Evolutionary conservation across 768 basidiomycete genomes (phyloP).

Genomic region (Hemileccinum impolitum): DNA sequence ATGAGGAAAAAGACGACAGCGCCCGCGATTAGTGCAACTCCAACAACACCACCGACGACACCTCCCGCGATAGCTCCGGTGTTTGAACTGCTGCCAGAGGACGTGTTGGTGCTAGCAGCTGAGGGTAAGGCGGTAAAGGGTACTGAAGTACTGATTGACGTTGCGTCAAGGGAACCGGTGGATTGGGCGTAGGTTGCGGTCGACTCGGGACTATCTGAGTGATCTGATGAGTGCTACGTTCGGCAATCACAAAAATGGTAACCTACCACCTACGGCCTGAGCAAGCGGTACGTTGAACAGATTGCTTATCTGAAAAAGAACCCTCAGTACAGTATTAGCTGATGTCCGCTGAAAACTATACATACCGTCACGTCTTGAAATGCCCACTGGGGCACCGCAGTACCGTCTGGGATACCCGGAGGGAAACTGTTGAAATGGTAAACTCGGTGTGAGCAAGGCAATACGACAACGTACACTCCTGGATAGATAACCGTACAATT

Average conservation of each 20-base stretch:
- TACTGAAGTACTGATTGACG: conserved; percentile 16
- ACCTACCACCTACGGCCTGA: conserved; percentile 27
- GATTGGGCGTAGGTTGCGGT: conserved; percentile 34
- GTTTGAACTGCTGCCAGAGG: conserved; percentile 23
- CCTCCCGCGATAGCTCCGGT: conserved; percentile 59
- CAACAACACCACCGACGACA: conserved; percentile 62
- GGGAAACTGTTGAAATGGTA: conserved; percentile 39
- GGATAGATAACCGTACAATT: conserved; percentile 43
- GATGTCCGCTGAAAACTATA: not conserved
- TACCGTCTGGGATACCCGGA: conserved; percentile 42
- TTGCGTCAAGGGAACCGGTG: conserved; percentile 12
- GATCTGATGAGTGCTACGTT: not conserved
- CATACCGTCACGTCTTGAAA: conserved; percentile 52
- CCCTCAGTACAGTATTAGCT: conserved; percentile 2
- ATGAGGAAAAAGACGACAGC: conserved; percentile 38
- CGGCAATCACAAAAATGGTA: not conserved
- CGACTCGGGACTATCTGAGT: conserved; percentile 42
- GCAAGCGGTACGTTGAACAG: conserved; percentile 42
- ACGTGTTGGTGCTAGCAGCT: conserved; percentile 1
- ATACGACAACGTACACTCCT: conserved; percentile 16
- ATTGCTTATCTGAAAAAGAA: conserved; percentile 29
- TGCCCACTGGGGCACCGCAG: conserved; percentile 60
- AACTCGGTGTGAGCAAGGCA: not conserved
- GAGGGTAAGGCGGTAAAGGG: conserved; percentile 14
- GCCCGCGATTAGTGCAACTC: conserved; percentile 41